These are phyloP conservation scores for Glaciozyma martinii DNA, from an alignment of 768 basidiomycete genomes.

Conservation along the genomic window DNA sequence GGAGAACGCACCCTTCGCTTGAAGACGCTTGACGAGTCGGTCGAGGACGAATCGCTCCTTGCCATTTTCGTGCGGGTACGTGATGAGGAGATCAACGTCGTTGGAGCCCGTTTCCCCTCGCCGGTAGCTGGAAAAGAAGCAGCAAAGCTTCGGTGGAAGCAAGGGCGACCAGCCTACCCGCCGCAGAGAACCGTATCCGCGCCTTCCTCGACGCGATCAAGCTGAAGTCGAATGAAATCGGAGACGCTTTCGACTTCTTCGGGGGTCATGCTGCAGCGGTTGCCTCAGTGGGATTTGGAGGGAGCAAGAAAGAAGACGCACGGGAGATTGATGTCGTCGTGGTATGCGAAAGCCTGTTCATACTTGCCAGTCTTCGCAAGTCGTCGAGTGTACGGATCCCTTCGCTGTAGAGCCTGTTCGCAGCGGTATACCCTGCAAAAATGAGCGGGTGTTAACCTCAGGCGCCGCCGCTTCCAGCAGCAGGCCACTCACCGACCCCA, in stretches of 20 bases:
- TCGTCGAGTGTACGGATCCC: constrained; percentile 14
- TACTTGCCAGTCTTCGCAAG: constrained; percentile 10
- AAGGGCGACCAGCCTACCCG: constrained; percentile 2
- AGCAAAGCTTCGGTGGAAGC: neutral
- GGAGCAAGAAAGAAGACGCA: neutral
- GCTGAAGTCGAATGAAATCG: constrained; percentile 10
- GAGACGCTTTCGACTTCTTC: constrained; percentile 13
- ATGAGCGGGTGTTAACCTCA: too few relatives aligned
- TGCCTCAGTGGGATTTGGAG: too few relatives aligned
- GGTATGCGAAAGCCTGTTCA: constrained; percentile 19
- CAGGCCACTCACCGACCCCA: constrained; percentile 3
- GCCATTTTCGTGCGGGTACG: constrained; percentile 17
- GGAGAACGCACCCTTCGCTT: constrained; percentile 15
- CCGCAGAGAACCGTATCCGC: constrained; percentile 12
- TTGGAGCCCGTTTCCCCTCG: constrained; percentile 8
- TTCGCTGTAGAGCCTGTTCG: constrained; percentile 16
- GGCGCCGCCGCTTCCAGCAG: too few relatives aligned
- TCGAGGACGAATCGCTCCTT: constrained; percentile 19
- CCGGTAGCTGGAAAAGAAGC: constrained; percentile 1
- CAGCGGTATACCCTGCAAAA: constrained; percentile 13
- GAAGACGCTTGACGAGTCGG: constrained; percentile 9
- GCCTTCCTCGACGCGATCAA: constrained; percentile 5
- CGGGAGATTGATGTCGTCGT: constrained; percentile 22
- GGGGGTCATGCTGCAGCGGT: neutral
- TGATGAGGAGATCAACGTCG: constrained; percentile 25